phyloP scores from a whole-genome alignment of 2,329 filamentous ascomycete species.

The Aspergillus sp. region DNA sequence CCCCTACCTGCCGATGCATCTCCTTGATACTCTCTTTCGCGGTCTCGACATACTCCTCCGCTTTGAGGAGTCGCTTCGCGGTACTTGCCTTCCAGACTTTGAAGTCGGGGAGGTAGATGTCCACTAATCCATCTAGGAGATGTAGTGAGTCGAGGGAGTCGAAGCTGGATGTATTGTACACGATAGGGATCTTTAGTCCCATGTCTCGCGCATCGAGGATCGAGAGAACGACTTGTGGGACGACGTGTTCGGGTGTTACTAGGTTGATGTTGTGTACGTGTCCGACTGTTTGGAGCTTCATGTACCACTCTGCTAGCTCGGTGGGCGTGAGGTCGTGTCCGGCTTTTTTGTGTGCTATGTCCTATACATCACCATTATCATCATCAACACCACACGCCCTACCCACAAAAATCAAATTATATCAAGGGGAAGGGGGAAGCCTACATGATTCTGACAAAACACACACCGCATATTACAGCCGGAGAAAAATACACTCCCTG shows the following conservation, averaged over 20 bases:
- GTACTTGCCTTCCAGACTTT: constrained; percentile 73
- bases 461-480: constrained; percentile 75
- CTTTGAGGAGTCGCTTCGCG: constrained; percentile 73
- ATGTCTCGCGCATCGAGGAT: constrained; percentile 72
- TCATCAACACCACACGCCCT: no score
- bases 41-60: constrained; percentile 70
- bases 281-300: constrained; percentile 80
- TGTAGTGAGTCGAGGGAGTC: constrained; percentile 72
- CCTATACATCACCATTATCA: constrained; percentile 34
- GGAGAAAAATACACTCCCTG: constrained; percentile 78
- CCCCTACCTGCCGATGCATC: constrained; percentile 80
- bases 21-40: constrained; percentile 76
- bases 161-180: constrained; percentile 84
- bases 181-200: constrained; percentile 70
- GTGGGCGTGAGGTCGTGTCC: constrained; percentile 78
- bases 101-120: constrained; percentile 88
- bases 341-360: constrained; percentile 79
- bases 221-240: constrained; percentile 76
- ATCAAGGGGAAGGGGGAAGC: not conserved
- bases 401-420: no score
- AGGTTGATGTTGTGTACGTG: constrained; percentile 88
- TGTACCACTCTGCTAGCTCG: constrained; percentile 76
- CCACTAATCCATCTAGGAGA: constrained; percentile 75
- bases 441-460: constrained; percentile 70
- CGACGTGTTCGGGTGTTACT: constrained; percentile 83